Percentiles rank a stretch among this genome's conserved stretches.
These are phyloP conservation scores for Chlamydomonas incerta DNA, from an alignment of 139 green algal species.

Conservation along the genomic window DNA sequence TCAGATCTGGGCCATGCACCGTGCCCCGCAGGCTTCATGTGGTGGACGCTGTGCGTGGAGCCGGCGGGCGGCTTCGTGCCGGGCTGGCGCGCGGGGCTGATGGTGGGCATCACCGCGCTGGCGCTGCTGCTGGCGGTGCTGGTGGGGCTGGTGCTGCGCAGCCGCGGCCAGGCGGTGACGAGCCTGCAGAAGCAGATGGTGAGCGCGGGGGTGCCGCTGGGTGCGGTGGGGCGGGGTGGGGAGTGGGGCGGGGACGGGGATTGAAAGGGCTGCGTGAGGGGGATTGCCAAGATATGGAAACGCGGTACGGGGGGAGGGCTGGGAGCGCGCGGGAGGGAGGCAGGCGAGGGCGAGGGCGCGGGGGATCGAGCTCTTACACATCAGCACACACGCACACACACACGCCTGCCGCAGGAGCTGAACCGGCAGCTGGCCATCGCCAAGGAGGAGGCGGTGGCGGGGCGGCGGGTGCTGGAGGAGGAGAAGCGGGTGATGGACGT, in stretches of 20 bases:
- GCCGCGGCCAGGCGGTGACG: slow-evolving; percentile 9
- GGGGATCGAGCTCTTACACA: too few species aligned
- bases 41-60: too few species aligned
- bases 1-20: too few species aligned
- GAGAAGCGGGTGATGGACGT: slow-evolving; percentile 54
- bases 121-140: slow-evolving; percentile 19
- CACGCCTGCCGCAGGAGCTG: not conserved
- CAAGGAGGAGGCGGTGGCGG: slow-evolving; percentile 37
- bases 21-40: too few species aligned
- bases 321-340: too few species aligned
- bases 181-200: slow-evolving; percentile 21
- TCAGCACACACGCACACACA: too few species aligned
- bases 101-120: slow-evolving; percentile 40
- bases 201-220: not conserved
- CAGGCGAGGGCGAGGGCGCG: too few species aligned
- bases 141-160: slow-evolving; percentile 42
- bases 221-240: too few species aligned
- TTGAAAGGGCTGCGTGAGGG: too few species aligned
- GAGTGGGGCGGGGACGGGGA: not conserved
- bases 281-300: too few species aligned
- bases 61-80: not conserved
- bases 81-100: not conserved
- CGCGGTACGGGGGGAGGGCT: too few species aligned
- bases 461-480: slow-evolving; percentile 3
- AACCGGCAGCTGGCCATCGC: slow-evolving; percentile 15